A percentile compares a stretch with the other conserved stretches of the same genome.
These are phyloP conservation scores for Posidonia australis DNA, from an alignment of 106 monocot species.

Conservation along the genomic window DNA sequence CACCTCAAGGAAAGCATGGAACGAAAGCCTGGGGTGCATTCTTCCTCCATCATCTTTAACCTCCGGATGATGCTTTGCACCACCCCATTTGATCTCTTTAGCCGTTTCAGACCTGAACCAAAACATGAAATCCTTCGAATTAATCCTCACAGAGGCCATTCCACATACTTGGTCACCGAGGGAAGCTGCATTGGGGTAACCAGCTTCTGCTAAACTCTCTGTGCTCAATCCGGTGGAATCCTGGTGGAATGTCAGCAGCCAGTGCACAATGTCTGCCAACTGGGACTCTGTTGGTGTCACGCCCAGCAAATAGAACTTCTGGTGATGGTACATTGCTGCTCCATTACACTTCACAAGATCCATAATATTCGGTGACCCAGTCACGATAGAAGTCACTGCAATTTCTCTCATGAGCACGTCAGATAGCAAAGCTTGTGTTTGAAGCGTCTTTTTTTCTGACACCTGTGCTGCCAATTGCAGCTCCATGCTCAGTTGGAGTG, in stretches of 20 bases:
- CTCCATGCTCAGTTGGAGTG: slow-evolving; percentile 90
- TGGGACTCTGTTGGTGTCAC: slow-evolving; percentile 59
- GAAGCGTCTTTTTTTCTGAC: slow-evolving; percentile 75
- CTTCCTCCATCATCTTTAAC: slow-evolving; percentile 82
- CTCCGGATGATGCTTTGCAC: slow-evolving; percentile 89
- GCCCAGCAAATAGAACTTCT: slow-evolving; percentile 62
- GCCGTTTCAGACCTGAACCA: slow-evolving; percentile 94
- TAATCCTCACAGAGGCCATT: slow-evolving; percentile 79
- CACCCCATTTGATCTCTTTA: slow-evolving; percentile 96
- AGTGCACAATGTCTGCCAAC: slow-evolving; percentile 72
- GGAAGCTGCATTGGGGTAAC: slow-evolving; percentile 54
- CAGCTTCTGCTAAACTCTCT: slow-evolving; percentile 80
- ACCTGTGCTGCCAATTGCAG: slow-evolving; percentile 69
- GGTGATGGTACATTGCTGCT: slow-evolving; percentile 67
- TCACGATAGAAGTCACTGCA: slow-evolving; percentile 67
- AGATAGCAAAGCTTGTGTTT: slow-evolving; percentile 75
- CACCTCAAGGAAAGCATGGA: slow-evolving; percentile 87
- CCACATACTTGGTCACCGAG: slow-evolving; percentile 83
- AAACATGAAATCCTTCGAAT: slow-evolving; percentile 65
- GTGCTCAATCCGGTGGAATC: slow-evolving; percentile 89
- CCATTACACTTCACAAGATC: slow-evolving; percentile 94
- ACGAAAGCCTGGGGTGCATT: slow-evolving; percentile 89
- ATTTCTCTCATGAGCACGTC: slow-evolving; percentile 87
- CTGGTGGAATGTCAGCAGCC: slow-evolving; percentile 49
- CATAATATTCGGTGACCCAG: slow-evolving; percentile 84